Percentiles rank a stretch among this genome's conserved stretches.
phyloP scores from a whole-genome alignment of 306 rosid species.

The Malus domestica region ASM211411v1 NC_041801.1:1235501-1236000 shows the following conservation, averaged over 20 bases:
- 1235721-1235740: neutral
- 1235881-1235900: fast-evolving
- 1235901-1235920: too few species aligned
- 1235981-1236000: fast-evolving
- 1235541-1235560: neutral
- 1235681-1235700: too few species aligned
- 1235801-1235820: too few species aligned
- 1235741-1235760: neutral
- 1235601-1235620: neutral
- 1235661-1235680: neutral
- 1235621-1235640: neutral
- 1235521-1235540: neutral
- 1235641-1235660: neutral
- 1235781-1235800: neutral
- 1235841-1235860: neutral
- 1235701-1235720: neutral
- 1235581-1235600: neutral
- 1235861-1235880: fast-evolving
- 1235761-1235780: neutral
- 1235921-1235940: too few species aligned
- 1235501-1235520: neutral
- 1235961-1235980: too few species aligned
- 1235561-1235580: neutral
- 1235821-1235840: neutral
- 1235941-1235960: too few species aligned